phyloP scores from a whole-genome alignment of 1,284 basidiomycete genomes.

The Mycena citricolor region DNA sequence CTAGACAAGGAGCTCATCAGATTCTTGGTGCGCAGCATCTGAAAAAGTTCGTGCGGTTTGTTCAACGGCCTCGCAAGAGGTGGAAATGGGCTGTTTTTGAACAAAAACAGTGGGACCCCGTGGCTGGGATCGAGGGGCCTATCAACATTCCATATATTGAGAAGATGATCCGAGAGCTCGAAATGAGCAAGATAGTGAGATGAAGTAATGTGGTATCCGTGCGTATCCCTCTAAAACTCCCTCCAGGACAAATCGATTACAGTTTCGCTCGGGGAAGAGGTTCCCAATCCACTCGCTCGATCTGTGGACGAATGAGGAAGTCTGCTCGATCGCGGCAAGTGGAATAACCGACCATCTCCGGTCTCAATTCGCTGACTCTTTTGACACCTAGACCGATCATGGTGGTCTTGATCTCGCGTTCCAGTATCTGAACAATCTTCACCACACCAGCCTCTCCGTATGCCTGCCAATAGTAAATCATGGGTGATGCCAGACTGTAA shows the following conservation, averaged over 20 bases:
- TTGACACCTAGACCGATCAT: slow-evolving; percentile 81
- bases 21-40: slow-evolving; percentile 47
- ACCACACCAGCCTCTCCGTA: slow-evolving; percentile 83
- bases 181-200: not conserved
- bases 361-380: slow-evolving; percentile 69
- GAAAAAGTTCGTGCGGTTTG: not conserved
- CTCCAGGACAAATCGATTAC: slow-evolving; percentile 24
- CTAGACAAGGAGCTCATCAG: slow-evolving; percentile 61
- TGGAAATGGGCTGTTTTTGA: slow-evolving; percentile 64
- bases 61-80: slow-evolving; percentile 34
- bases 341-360: slow-evolving; percentile 65
- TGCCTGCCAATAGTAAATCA: slow-evolving; percentile 45
- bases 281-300: slow-evolving; percentile 71
- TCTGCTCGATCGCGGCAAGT: not conserved
- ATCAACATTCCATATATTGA: slow-evolving; percentile 37
- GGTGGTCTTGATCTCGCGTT: slow-evolving; percentile 78
- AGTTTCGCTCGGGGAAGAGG: slow-evolving; percentile 43
- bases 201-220: too few relatives aligned
- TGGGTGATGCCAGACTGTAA: slow-evolving; percentile 7
- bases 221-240: too few relatives aligned
- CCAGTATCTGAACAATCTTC: slow-evolving; percentile 70
- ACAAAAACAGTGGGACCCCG: slow-evolving; percentile 48
- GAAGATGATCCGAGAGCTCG: slow-evolving; percentile 37
- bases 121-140: slow-evolving; percentile 37
- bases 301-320: slow-evolving; percentile 34